These are phyloP conservation scores for Metarhizium guizhouense DNA, from an alignment of 2,329 filamentous ascomycete genomes.

Conservation along the genomic window DNA sequence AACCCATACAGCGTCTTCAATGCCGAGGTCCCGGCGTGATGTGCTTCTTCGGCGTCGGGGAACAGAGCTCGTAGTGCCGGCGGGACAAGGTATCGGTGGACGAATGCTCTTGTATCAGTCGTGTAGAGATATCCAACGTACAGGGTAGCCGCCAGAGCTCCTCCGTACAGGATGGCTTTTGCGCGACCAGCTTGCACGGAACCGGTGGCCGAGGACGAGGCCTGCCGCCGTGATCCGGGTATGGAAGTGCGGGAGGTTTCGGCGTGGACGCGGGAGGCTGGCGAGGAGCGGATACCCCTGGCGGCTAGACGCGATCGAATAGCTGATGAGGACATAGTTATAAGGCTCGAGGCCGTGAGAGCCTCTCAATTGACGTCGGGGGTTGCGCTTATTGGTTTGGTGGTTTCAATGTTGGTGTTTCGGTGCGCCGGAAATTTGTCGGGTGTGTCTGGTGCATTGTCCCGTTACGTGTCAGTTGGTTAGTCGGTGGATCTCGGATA, in stretches of 20 bases:
- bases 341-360: slow-evolving; percentile 5
- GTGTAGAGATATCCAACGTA: slow-evolving; percentile 54
- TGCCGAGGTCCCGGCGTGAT: slow-evolving; percentile 64
- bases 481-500: too few relatives aligned
- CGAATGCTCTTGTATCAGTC: slow-evolving; percentile 65
- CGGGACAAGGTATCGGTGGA: slow-evolving; percentile 60
- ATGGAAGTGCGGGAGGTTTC: not conserved
- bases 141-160: slow-evolving; percentile 30
- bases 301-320: slow-evolving; percentile 8
- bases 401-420: too few relatives aligned
- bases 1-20: slow-evolving; percentile 66
- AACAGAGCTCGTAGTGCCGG: slow-evolving; percentile 56
- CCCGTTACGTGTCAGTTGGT: too few relatives aligned
- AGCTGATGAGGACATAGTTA: slow-evolving; percentile 9
- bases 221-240: slow-evolving; percentile 18
- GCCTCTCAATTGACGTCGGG: slow-evolving; percentile 9
- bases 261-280: slow-evolving; percentile 3
- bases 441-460: too few relatives aligned
- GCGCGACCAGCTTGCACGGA: slow-evolving; percentile 19
- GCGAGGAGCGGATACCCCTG: slow-evolving; percentile 5
- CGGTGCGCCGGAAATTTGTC: too few relatives aligned
- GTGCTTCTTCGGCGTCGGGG: slow-evolving; percentile 83
- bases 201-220: slow-evolving; percentile 22
- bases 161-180: slow-evolving; percentile 30
- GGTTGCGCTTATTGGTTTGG: not conserved